Percentiles rank a stretch among this genome's conserved stretches.
These are phyloP conservation scores for Ehretia macrophylla DNA, from an alignment of 257 asterid genomes.

Conservation along the genomic window DNA sequence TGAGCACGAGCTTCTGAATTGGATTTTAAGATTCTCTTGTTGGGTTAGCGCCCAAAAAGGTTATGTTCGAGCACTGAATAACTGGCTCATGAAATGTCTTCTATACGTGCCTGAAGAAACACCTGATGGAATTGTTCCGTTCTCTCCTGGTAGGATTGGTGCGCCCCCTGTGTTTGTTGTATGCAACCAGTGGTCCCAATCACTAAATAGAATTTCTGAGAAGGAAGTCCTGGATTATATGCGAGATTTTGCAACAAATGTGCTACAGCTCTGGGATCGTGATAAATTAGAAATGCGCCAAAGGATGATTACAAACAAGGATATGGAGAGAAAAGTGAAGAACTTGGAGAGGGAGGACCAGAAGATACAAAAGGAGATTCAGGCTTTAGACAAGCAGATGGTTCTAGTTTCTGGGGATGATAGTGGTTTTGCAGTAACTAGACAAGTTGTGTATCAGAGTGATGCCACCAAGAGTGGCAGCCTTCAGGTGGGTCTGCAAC, in stretches of 20 bases:
- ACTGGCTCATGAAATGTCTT: slow-evolving; percentile 93
- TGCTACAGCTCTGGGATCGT: slow-evolving; percentile 77
- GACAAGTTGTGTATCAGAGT: slow-evolving; percentile 74
- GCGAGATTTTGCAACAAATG: slow-evolving; percentile 68
- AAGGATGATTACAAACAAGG: slow-evolving; percentile 61
- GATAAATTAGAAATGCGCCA: slow-evolving; percentile 76
- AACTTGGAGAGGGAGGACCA: slow-evolving; percentile 82
- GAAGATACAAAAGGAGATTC: slow-evolving; percentile 85
- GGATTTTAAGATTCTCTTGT: slow-evolving; percentile 76
- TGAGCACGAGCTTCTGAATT: slow-evolving; percentile 68
- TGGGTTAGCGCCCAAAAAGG: slow-evolving; percentile 88
- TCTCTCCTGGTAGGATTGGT: slow-evolving; percentile 92
- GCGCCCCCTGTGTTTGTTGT: slow-evolving; percentile 84
- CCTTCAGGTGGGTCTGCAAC: slow-evolving; percentile 69
- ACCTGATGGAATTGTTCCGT: slow-evolving; percentile 80
- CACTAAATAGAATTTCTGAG: slow-evolving; percentile 70
- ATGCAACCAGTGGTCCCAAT: slow-evolving; percentile 88
- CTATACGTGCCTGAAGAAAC: slow-evolving; percentile 94
- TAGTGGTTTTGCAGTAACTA: slow-evolving; percentile 40
- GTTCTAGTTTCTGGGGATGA: slow-evolving; percentile 45
- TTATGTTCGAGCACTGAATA: slow-evolving; percentile 63
- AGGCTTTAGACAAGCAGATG: slow-evolving; percentile 69
- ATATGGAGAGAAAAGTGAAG: slow-evolving; percentile 65
- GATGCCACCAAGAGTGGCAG: slow-evolving; percentile 72
- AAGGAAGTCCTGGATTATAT: slow-evolving; percentile 75